Percentiles rank a stretch among this genome's conserved stretches.
phyloP scores from a whole-genome alignment of 2,329 filamentous ascomycete species.

The Aspergillus chevalieri region DNA sequence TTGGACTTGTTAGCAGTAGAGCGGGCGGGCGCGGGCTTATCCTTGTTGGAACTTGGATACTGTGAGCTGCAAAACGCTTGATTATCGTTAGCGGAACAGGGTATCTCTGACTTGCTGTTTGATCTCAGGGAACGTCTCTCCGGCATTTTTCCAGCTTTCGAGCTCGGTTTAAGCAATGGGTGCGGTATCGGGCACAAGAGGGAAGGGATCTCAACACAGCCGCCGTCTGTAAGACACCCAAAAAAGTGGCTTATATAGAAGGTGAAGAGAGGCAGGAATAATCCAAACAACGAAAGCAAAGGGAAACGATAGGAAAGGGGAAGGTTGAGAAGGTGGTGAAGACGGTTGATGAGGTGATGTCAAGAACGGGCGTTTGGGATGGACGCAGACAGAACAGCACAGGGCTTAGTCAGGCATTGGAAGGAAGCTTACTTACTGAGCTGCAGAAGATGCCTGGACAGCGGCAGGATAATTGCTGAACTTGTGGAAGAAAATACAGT shows the following conservation, averaged over 20 bases:
- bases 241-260: slow-evolving; percentile 3
- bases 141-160: slow-evolving; percentile 38
- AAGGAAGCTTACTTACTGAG: slow-evolving; percentile 18
- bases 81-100: slow-evolving; percentile 44
- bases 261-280: slow-evolving; percentile 3
- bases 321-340: slow-evolving; percentile 16
- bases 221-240: slow-evolving; percentile 9
- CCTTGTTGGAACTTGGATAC: slow-evolving; percentile 38
- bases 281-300: slow-evolving; percentile 6
- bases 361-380: slow-evolving; percentile 25
- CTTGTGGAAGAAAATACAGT: neutral
- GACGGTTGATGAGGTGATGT: slow-evolving; percentile 28
- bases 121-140: slow-evolving; percentile 43
- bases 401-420: slow-evolving; percentile 29
- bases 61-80: slow-evolving; percentile 40
- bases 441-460: too few relatives aligned
- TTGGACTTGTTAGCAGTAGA: slow-evolving; percentile 38
- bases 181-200: slow-evolving; percentile 22
- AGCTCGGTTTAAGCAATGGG: slow-evolving; percentile 25
- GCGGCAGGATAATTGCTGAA: neutral
- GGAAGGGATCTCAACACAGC: slow-evolving; percentile 18
- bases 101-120: slow-evolving; percentile 42
- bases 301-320: slow-evolving; percentile 10
- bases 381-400: slow-evolving; percentile 27
- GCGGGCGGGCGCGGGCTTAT: slow-evolving; percentile 40